phyloP scores from a whole-genome alignment of 1,284 basidiomycete species.

The Volvariella surrecta region DNA sequence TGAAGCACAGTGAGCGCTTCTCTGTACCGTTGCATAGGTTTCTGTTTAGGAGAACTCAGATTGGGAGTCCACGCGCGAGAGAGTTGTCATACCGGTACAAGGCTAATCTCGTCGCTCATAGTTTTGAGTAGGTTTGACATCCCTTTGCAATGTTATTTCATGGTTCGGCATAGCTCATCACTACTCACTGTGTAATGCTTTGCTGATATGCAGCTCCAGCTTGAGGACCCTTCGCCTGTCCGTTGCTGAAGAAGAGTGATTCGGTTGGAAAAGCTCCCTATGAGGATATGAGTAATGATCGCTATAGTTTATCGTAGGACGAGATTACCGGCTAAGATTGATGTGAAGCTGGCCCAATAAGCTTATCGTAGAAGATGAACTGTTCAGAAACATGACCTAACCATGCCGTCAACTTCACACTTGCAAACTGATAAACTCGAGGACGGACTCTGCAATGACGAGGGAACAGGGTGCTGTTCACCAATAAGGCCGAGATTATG shows the following conservation, averaged over 20 bases:
- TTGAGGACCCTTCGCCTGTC: conserved; percentile 29
- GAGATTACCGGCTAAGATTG: conserved; percentile 32
- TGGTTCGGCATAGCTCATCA: not conserved
- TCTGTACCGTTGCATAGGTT: conserved; percentile 39
- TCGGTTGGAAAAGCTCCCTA: conserved; percentile 31
- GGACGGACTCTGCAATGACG: conserved; percentile 34
- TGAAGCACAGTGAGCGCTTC: conserved; percentile 31
- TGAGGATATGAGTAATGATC: not conserved
- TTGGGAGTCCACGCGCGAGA: not conserved
- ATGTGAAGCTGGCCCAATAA: conserved; percentile 36
- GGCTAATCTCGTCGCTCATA: conserved; percentile 41
- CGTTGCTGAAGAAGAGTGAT: conserved; percentile 19
- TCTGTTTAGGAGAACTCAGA: conserved; percentile 19
- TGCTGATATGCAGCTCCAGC: conserved; percentile 35
- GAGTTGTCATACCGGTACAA: conserved; percentile 33
- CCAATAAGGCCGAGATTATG: conserved; percentile 34
- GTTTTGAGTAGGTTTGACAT: conserved; percentile 29
- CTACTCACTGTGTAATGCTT: conserved; percentile 25
- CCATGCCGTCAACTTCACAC: too few relatives aligned
- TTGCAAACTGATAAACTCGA: not conserved
- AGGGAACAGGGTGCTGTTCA: conserved; percentile 40
- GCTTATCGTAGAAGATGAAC: conserved; percentile 30
- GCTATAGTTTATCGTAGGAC: not conserved
- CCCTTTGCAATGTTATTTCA: conserved; percentile 9
- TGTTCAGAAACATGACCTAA: conserved; percentile 37